phyloP scores from a whole-genome alignment of 225 moss, liverwort and hornwort genomes.

The Sphagnum tenellum region DNA sequence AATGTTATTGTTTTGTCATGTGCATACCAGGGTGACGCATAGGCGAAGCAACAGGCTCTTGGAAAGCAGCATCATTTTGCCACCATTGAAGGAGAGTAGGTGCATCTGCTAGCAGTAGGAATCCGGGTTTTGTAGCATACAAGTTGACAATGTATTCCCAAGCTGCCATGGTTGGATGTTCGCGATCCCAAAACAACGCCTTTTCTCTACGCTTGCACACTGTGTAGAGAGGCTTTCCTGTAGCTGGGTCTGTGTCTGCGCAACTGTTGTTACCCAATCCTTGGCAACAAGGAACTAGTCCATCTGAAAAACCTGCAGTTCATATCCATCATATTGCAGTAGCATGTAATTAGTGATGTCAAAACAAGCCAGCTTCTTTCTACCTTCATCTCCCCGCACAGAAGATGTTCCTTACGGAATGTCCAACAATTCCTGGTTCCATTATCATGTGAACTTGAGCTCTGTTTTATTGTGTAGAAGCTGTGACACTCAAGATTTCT shows the following conservation, averaged over 20 bases:
- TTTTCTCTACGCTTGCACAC: constrained; percentile 19
- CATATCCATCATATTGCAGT: too few species aligned
- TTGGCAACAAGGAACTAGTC: background rate
- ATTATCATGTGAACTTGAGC: too few species aligned
- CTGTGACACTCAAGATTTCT: too few species aligned
- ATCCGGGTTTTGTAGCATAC: constrained; percentile 11
- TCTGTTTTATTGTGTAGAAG: too few species aligned
- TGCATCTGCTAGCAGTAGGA: constrained; percentile 21
- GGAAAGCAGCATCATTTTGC: constrained; percentile 10
- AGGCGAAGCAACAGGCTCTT: constrained; percentile 29
- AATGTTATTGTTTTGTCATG: background rate
- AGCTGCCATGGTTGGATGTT: constrained; percentile 30
- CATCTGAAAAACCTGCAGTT: background rate
- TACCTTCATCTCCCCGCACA: too few species aligned
- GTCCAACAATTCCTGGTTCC: too few species aligned
- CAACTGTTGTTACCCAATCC: constrained; percentile 9
- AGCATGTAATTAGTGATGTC: too few species aligned
- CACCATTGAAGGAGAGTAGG: constrained; percentile 26
- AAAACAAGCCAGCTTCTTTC: too few species aligned
- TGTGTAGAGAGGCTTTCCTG: constrained; percentile 6
- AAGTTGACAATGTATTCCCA: constrained; percentile 28
- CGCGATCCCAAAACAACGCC: constrained; percentile 30
- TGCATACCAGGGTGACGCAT: constrained; percentile 7
- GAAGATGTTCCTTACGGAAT: too few species aligned
- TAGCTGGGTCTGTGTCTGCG: constrained; percentile 13